Conservation (phyloP, 2,329 filamentous ascomycete species). For the Cercospora sojina region DNA sequence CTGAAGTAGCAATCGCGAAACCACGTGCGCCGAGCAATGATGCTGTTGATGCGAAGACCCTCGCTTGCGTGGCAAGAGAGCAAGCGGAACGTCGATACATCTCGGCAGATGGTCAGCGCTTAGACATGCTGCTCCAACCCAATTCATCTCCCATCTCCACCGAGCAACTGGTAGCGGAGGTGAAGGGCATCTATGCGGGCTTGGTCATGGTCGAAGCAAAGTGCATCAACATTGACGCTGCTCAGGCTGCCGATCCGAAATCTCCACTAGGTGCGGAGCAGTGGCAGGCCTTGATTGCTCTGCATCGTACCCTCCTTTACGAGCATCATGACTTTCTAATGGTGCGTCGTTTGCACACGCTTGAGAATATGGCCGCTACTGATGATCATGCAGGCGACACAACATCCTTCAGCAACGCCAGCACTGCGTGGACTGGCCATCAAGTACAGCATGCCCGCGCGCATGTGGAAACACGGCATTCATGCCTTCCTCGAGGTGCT, state of each 20-base stretch:
- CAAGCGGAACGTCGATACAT: constrained; percentile 8
- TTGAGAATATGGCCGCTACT: neutral
- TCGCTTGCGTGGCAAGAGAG: neutral
- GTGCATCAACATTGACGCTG: constrained; percentile 77
- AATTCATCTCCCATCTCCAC: constrained; percentile 59
- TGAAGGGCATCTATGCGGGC: constrained; percentile 79
- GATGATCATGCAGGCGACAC: constrained; percentile 56
- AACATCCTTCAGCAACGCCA: constrained; percentile 75
- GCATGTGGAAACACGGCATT: constrained; percentile 94
- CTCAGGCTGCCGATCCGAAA: constrained; percentile 56
- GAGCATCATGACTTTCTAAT: constrained; percentile 63
- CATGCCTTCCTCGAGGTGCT: constrained; percentile 53
- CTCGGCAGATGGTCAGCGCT: constrained; percentile 13
- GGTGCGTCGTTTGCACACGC: neutral
- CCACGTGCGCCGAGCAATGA: neutral
- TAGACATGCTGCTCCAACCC: constrained; percentile 29
- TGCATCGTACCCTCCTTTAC: constrained; percentile 66
- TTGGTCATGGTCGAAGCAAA: constrained; percentile 84
- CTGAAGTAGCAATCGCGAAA: neutral
- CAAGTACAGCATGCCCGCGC: constrained; percentile 86
- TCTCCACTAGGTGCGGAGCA: constrained; percentile 60
- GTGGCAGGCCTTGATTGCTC: constrained; percentile 78
- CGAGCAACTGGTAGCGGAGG: constrained; percentile 75
- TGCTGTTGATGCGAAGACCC: neutral
- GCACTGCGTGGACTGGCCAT: constrained; percentile 67